phyloP scores from a whole-genome alignment of 2,329 filamentous ascomycete species.

The Ciborinia camelliae region DNA sequence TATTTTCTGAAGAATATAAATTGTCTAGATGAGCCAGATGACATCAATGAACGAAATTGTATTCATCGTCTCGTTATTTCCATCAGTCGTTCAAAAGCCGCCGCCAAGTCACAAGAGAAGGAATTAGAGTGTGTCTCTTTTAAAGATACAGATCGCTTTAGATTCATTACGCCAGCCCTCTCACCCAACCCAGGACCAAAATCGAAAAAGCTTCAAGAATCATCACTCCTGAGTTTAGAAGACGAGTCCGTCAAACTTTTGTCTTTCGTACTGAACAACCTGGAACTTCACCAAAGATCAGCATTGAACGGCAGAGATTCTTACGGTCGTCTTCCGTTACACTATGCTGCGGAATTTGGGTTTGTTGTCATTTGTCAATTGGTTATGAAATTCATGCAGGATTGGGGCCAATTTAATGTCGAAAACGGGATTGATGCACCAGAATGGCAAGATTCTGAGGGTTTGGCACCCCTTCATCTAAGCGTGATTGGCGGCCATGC shows the following conservation, averaged over 20 bases:
- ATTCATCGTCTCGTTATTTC: constrained; percentile 90
- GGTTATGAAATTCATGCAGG: constrained; percentile 83
- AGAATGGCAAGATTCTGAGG: constrained; percentile 89
- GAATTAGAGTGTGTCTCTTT: constrained; percentile 41
- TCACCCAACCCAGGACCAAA: constrained; percentile 61
- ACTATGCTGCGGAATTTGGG: constrained; percentile 93
- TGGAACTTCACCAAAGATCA: constrained; percentile 63
- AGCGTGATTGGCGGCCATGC: constrained; percentile 89
- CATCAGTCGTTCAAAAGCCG: constrained; percentile 70
- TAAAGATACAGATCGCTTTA: constrained; percentile 44
- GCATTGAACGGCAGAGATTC: constrained; percentile 69
- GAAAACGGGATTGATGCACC: constrained; percentile 81
- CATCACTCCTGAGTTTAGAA: constrained; percentile 61
- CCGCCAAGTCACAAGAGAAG: constrained; percentile 39
- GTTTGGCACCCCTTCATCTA: constrained; percentile 85
- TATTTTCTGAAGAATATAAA: constrained; percentile 66
- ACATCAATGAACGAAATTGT: constrained; percentile 91
- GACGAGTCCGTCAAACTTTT: constrained; percentile 74
- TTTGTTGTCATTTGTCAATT: constrained; percentile 87
- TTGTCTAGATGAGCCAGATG: constrained; percentile 78
- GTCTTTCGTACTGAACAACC: constrained; percentile 59
- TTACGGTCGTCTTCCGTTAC: constrained; percentile 79
- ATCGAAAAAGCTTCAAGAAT: constrained; percentile 63
- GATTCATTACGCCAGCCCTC: constrained; percentile 76
- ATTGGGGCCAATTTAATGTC: constrained; percentile 83